Base-by-base conservation (phyloP, 768 basidiomycete genomes). In the Pholiota microspora region DNA sequence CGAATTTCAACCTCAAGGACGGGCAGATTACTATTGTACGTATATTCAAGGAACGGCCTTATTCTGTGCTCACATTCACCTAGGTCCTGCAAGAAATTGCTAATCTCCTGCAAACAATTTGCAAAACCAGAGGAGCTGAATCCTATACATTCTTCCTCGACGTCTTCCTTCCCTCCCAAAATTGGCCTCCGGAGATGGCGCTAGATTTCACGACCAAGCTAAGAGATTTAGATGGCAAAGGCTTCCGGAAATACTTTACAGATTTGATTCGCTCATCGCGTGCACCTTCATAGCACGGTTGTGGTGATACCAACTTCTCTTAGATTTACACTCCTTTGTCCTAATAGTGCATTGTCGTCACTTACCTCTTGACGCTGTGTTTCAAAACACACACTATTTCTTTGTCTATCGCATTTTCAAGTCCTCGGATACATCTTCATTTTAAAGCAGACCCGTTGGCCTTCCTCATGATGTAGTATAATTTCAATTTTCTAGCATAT, bases 71-170 rank as follows among this genome's bases (percentile, higher is more conserved):
- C 24, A 15, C 6, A 42, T 16, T 18, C 38, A 2, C 58, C 48
- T 31, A 98, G 94, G 88, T 95, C 50, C 74, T 98, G 18, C 83
- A 90, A 60, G 97, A 99, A 67, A 88, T 98, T 51, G 89, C 90
- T 44, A 86, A 83, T 62, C 79, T 98, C 45, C 73, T 98, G 35
- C 92, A 97, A 66, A 76, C 81, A 0, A 79, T 96, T 7, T 81
- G 83, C 59, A 86, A 84, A 66, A 85, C 83, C 10, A 77, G 97
- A 58, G 91, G 91, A 0, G 71, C 81, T 47, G 96, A 98, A 73
- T 89, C 89, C 0, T 83, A 88, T 66, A 81, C 87, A 50, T 96
- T 88, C 70, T 83, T 99, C 63, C 70, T 86, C 10, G 77, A 75
- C 49, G 82, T 85, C 25, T 93, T 92, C 71, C 80, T 99, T 16